These are phyloP conservation scores for Xylariaceae sp. DNA, from an alignment of 2,329 filamentous ascomycete genomes.

Conservation along the genomic window DNA sequence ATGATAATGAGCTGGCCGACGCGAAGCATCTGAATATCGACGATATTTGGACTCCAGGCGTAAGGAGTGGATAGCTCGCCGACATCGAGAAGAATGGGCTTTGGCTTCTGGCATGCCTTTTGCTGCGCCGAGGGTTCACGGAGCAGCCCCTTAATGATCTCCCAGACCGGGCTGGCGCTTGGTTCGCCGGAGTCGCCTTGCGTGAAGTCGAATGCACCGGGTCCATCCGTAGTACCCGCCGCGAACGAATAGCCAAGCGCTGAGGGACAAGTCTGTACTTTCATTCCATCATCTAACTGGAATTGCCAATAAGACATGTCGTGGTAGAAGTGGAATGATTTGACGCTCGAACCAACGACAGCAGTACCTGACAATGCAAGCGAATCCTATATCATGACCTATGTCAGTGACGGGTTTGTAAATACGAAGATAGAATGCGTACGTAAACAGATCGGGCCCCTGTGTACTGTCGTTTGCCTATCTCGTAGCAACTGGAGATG, in stretches of 20 bases:
- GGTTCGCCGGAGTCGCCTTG: slow-evolving; percentile 71
- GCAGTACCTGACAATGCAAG: slow-evolving; percentile 36
- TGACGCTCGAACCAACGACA: slow-evolving; percentile 60
- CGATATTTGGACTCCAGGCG: slow-evolving; percentile 80
- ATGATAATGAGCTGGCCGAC: slow-evolving; percentile 81
- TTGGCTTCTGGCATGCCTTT: slow-evolving; percentile 68
- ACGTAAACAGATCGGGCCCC: slow-evolving; percentile 50
- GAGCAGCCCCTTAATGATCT: slow-evolving; percentile 63
- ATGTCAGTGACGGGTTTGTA: background rate
- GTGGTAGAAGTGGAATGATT: slow-evolving; percentile 74
- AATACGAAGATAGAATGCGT: slow-evolving; percentile 10
- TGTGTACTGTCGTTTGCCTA: slow-evolving; percentile 61
- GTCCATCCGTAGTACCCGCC: slow-evolving; percentile 82
- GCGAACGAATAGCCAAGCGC: slow-evolving; percentile 87
- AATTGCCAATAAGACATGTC: slow-evolving; percentile 73
- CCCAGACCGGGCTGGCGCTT: slow-evolving; percentile 71
- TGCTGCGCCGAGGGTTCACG: slow-evolving; percentile 65
- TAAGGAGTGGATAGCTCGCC: slow-evolving; percentile 72
- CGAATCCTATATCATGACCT: slow-evolving; percentile 9
- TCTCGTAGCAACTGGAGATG: slow-evolving; percentile 69
- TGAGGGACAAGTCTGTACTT: slow-evolving; percentile 71
- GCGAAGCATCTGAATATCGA: slow-evolving; percentile 78
- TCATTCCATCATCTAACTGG: slow-evolving; percentile 63
- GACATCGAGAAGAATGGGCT: slow-evolving; percentile 81
- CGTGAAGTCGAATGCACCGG: slow-evolving; percentile 83